These are phyloP conservation scores for Phytophthora sp. DNA, from an alignment of 352 stramenopile genomes.

Conservation along the genomic window DNA sequence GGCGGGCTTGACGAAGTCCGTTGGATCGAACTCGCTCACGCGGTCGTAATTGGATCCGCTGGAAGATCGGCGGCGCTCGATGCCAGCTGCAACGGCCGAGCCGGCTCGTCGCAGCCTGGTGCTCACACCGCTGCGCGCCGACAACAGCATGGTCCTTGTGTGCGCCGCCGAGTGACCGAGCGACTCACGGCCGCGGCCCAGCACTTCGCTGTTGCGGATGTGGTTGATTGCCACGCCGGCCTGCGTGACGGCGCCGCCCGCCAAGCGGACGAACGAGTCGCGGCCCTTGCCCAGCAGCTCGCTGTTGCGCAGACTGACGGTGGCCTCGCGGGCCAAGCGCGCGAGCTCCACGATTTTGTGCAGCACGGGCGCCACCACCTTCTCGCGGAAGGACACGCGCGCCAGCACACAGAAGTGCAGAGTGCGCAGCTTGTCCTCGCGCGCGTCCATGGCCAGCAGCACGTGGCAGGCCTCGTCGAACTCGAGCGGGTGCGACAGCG, in stretches of 20 bases:
- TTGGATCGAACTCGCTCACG: conserved; percentile 21
- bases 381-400: conserved; percentile 52
- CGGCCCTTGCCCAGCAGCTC: conserved; percentile 56
- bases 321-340: conserved; percentile 40
- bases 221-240: conserved; percentile 40
- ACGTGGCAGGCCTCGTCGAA: conserved; percentile 64
- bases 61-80: conserved; percentile 60
- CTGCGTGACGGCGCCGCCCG: conserved; percentile 32
- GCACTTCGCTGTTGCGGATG: conserved; percentile 42
- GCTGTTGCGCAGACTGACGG: conserved; percentile 29
- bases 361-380: conserved; percentile 53
- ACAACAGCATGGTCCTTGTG: conserved; percentile 51
- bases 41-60: conserved; percentile 23
- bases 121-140: conserved; percentile 50
- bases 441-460: conserved; percentile 34
- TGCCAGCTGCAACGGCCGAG: conserved; percentile 44
- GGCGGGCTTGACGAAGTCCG: conserved; percentile 30
- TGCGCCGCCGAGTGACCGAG: conserved; percentile 51
- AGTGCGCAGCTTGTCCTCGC: conserved; percentile 16
- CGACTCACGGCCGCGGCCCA: conserved; percentile 62
- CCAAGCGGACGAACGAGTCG: conserved; percentile 48
- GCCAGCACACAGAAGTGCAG: conserved; percentile 71
- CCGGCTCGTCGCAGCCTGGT: conserved; percentile 51
- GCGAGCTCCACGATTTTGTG: conserved; percentile 57
- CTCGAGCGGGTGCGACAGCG: conserved; percentile 55